A percentile compares a stretch with the other conserved stretches of the same genome.
These are phyloP conservation scores for Benincasa hispida DNA, from an alignment of 306 rosid species.

Conservation along the genomic window DNA sequence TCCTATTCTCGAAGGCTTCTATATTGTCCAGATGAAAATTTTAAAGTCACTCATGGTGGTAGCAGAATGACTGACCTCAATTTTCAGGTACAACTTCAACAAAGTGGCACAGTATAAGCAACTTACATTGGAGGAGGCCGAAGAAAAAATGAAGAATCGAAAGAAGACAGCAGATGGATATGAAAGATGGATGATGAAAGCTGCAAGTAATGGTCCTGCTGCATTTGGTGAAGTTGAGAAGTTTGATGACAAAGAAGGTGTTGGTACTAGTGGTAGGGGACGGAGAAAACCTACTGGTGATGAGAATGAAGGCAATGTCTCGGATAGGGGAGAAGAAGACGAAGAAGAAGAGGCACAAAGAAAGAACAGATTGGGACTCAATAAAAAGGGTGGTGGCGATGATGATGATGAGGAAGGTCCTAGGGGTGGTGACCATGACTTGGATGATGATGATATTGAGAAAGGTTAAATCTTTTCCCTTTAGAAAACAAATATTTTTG, in stretches of 20 bases:
- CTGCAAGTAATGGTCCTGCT: conserved; percentile 78
- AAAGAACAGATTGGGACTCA: conserved; percentile 58
- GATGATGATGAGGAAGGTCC: conserved; percentile 80
- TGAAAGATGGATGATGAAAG: conserved; percentile 99
- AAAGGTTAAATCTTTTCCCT: conserved; percentile 48
- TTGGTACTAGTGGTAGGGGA: conserved; percentile 42
- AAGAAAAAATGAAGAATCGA: conserved; percentile 89
- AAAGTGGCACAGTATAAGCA: conserved; percentile 94
- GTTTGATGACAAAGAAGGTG: conserved; percentile 59
- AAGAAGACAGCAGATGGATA: conserved; percentile 98
- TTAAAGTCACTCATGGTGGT: not conserved
- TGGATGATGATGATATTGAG: conserved; percentile 72
- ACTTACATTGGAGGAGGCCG: conserved; percentile 93
- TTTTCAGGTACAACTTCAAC: conserved; percentile 80
- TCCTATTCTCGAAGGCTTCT: not conserved
- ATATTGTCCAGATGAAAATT: not conserved
- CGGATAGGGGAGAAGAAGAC: conserved; percentile 93
- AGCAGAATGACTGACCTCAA: conserved; percentile 5
- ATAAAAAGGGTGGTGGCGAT: conserved; percentile 40
- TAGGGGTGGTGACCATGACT: conserved; percentile 62
- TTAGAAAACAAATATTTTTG: not conserved
- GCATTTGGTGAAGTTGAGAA: conserved; percentile 72
- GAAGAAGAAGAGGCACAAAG: conserved; percentile 74
- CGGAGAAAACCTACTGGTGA: conserved; percentile 38
- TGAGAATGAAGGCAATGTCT: conserved; percentile 64